Base-by-base conservation (phyloP, 768 basidiomycete species). In the Leccinum broughii region DNA sequence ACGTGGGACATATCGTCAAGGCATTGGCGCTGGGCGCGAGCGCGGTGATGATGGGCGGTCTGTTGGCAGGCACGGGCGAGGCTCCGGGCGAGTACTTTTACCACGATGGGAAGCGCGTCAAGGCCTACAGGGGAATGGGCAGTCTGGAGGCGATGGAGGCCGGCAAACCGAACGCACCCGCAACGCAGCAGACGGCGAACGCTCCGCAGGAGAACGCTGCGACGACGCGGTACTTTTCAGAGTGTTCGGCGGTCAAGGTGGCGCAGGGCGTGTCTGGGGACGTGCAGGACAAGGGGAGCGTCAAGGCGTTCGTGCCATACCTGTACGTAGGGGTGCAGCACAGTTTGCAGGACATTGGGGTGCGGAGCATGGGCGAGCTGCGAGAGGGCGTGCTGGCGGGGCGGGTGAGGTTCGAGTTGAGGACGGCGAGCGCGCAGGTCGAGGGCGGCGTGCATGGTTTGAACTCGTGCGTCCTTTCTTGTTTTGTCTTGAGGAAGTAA, bases 71-170 rank as follows among this genome's bases (percentile, higher is more conserved):
- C 32, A 98, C 97, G 37, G 88, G 93, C 63, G 96, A 99, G 75
- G 93, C 95, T 0, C 97, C 97, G 0, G 97, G 97, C 67, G 95
- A 98, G 78, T 99, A 97, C 80, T 98, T 97, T 75, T 99, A 96
- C 77, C 95, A 98, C 71, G 95, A 98, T 64, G 97, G 97, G 63
- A 97, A 97, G 81, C 89, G 97, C 52, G 94, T 98, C 72, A 99
- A 99, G 83, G 88, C 95, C 35, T 99, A 98, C 78, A 89, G 97
- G 58, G 97, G 97, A 5, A 99, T 99, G 97, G 96, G 97, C 20
- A 92, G 89, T 70, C 81, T 98, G 69, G 93, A 95, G 76, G 92
- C 93, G 3, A 95, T 94, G 92, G 90, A 92, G 57, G 86, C 90
- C 65, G 87, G 88, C 39, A 87, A 85, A 63, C 72, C 83, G 3